Base-by-base conservation (phyloP, 164 flowering plant species). In the Chloranthus sessilifolius region DNA sequence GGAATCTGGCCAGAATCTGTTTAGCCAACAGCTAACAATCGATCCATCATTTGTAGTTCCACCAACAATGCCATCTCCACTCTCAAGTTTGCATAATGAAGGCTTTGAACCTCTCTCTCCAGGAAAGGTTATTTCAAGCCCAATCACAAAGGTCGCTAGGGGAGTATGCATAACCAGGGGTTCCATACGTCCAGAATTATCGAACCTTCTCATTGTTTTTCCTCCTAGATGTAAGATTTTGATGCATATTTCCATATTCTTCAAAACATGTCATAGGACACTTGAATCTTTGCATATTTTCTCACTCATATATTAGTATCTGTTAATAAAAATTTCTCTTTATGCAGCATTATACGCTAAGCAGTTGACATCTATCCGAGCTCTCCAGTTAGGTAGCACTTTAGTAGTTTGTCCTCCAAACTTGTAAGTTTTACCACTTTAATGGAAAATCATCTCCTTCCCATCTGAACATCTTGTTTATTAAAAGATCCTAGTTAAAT, bases 151-250 rank as follows among this genome's bases (percentile, higher is more conserved):
- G 67, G 80, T 92, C 49, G 91, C 91, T n/a, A 81, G 95, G 60
- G 95, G 74, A 49, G 68, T 88, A 57, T 92, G 88, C 61, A 72
- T 92, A 42, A 61, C 71, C 43, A 69, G 70, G 21, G 50, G 57
- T 59, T 79, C 95, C 7, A 50, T 88, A 50, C 72, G 61, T 47
- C 62, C 83, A 36, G 85, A 77, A 43, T 48, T 69, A 27, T 72
- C 81, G 25, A 88, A 68, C 53, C 54, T 79, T 53, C 28, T 85
- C 55, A 67, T 78, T 25, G 68, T 86, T 29, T 80, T 70, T 69
- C 98, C 98, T 68, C 98, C 98, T 25, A 70, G 61, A 76, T 79
- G 99, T 92, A 75, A 74, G 87, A 48, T 48, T 16, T 47, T 3
- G n/a, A n/a, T 34, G 21, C 43, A 23, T 20, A n/a, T 17, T 5